A percentile compares a stretch with the other conserved stretches of the same genome.
These are phyloP conservation scores for Candida alai DNA, from an alignment of 805 yeast species.

Conservation along the genomic window DNA sequence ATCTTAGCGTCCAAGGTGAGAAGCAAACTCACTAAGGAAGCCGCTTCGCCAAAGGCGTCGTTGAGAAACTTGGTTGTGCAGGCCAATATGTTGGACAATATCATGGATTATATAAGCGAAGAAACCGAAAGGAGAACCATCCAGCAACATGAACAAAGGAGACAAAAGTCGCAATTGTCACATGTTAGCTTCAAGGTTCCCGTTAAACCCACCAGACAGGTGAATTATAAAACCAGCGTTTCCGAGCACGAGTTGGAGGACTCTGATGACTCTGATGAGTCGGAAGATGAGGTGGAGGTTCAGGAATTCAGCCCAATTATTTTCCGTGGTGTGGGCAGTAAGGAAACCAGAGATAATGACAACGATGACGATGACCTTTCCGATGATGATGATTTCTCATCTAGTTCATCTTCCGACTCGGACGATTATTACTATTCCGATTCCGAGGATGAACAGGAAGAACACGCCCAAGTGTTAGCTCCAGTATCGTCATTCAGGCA, in stretches of 20 bases:
- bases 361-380: constrained; percentile 12
- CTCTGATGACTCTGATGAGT: constrained; percentile 29
- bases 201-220: constrained; percentile 1
- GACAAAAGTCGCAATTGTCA: constrained; percentile 9
- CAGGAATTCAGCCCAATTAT: constrained; percentile 1
- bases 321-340: not conserved
- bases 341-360: constrained; percentile 7
- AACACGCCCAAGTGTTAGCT: constrained; percentile 1
- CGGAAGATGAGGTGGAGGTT: constrained; percentile 15
- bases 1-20: constrained; percentile 63
- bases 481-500: constrained; percentile 11
- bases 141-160: no score
- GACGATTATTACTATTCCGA: constrained; percentile 17
- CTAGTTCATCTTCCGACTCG: constrained; percentile 10
- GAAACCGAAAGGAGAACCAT: constrained; percentile 25
- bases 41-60: constrained; percentile 52
- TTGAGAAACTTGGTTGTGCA: constrained; percentile 61
- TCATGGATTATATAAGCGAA: constrained; percentile 49
- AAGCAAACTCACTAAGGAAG: constrained; percentile 58
- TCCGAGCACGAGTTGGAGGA: constrained; percentile 38
- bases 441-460: constrained; percentile 10
- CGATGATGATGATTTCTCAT: constrained; percentile 9
- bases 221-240: constrained; percentile 23
- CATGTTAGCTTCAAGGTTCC: constrained; percentile 14
- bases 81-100: constrained; percentile 64